Conservation (phyloP, 495 filamentous ascomycete genomes). For the Tetracladium marchalianum region DNA sequence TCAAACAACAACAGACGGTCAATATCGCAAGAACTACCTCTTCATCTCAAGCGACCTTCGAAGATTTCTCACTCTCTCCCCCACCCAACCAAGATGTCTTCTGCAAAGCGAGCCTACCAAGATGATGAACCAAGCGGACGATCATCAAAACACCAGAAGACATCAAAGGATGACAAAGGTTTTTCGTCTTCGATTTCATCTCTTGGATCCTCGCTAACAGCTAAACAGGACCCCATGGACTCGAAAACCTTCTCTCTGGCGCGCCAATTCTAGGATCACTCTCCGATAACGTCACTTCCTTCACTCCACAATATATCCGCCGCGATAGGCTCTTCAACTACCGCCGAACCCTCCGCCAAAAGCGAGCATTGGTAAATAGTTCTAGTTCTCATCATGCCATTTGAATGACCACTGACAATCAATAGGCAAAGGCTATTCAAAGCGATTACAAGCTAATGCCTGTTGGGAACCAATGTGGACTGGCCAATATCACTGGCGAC, state of each 20-base stretch:
- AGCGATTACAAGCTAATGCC: slow-evolving; percentile 5
- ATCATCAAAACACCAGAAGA: not conserved
- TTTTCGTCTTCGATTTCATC: no score
- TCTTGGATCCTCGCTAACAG: no score
- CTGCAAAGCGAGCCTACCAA: not conserved
- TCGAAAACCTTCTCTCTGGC: no score
- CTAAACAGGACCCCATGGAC: no score
- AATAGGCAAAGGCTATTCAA: slow-evolving; percentile 3
- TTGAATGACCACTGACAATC: not conserved
- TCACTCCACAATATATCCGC: no score
- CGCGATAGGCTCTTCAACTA: no score
- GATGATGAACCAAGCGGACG: not conserved
- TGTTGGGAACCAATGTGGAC: slow-evolving; percentile 6
- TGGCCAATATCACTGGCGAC: slow-evolving; percentile 13
- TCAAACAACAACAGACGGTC: no score
- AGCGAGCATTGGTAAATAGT: slow-evolving; percentile 1
- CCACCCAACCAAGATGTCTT: not conserved
- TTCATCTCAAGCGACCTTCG: not conserved
- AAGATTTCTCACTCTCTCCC: not conserved
- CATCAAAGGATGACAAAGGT: no score
- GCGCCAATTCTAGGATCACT: no score
- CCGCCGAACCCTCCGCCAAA: not conserved
- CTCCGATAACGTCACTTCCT: no score
- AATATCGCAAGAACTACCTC: not conserved
- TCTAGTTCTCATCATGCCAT: not conserved